Base-by-base conservation (phyloP, 306 rosid genomes). In the Albizia julibrissin region DNA sequence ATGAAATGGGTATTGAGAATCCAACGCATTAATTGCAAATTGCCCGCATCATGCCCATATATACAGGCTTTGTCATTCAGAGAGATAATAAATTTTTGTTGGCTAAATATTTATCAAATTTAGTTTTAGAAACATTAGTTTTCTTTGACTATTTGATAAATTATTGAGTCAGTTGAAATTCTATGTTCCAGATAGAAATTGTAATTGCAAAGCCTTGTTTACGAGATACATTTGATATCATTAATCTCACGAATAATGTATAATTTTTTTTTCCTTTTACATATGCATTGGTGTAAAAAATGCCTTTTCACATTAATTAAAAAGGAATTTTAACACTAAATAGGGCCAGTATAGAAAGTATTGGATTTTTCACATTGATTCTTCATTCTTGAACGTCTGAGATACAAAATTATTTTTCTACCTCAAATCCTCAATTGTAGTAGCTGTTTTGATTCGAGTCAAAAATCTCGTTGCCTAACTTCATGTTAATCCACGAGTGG, bases 61-160 rank as follows among this genome's bases (percentile, higher is more conserved):
- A 19, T 54, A n/a, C n/a, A 54, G 24, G 26, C 26, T 19, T 19
- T 54, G 62, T 54, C 8, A 18, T 18, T 54, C 21, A 16, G 24
- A 6, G 61, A 52, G 9, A n/a, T n/a, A 7, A 54, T 54, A 54
- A 54, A 21, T 18, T 18, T 54, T n/a, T 19, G 21, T 21, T 21
- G 26, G 2, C 26, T 21, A 26, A 54, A 5, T 71, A 46, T 18
- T 65, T 78, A 47, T 40, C 49, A 66, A 67, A 31, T 27, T 12
- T 10, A 46, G 56, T 43, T 21, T 14, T 10, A 66, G 71, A 59
- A 33, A 33, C 6, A 0, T 3, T 34, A 16, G 0, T 76, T 47
- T 59, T 66, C 10, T 76, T 18, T 11, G 21, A 31, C 56, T 65
- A 64, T 47, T 43, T 47, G 81, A 73, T 78, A 66, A 31, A 18